phyloP scores from a whole-genome alignment of 2,329 filamentous ascomycete genomes.

The Hymenoscyphus albidus region DNA sequence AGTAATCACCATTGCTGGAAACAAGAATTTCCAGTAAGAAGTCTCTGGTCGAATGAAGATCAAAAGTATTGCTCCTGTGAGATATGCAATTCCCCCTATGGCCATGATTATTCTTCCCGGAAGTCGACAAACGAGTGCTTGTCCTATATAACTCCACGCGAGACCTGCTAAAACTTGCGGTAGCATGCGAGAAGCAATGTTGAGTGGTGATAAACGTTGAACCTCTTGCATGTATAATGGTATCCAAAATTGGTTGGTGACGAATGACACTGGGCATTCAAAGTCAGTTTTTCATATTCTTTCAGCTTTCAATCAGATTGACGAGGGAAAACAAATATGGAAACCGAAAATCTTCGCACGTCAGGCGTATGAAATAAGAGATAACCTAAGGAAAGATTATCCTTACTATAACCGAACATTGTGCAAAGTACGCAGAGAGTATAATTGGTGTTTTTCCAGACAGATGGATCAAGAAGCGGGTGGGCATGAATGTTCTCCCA shows the following conservation, averaged over 20 bases:
- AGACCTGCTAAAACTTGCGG: constrained; percentile 63
- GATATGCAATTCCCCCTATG: constrained; percentile 40
- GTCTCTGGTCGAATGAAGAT: constrained; percentile 52
- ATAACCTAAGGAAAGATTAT: background rate
- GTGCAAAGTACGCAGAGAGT: constrained; percentile 47
- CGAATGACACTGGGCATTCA: constrained; percentile 49
- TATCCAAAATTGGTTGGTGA: constrained; percentile 58
- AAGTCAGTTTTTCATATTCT: background rate
- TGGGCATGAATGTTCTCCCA: constrained; percentile 55
- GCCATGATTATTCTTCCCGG: constrained; percentile 61
- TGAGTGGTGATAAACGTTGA: constrained; percentile 45
- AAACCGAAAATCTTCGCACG: background rate
- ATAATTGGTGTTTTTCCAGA: constrained; percentile 61
- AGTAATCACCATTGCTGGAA: constrained; percentile 56
- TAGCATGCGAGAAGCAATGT: constrained; percentile 58
- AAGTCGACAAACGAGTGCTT: constrained; percentile 57
- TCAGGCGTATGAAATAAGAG: background rate
- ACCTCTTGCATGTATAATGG: constrained; percentile 62
- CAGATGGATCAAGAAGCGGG: constrained; percentile 51
- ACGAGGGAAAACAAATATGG: background rate
- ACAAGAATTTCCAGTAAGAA: constrained; percentile 63
- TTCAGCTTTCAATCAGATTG: background rate
- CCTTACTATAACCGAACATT: constrained; percentile 50
- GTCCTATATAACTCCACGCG: constrained; percentile 59
- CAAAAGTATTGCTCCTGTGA: constrained; percentile 46